Percentiles rank a stretch among this genome's conserved stretches.
Evolutionary conservation across 1,284 basidiomycete genomes (phyloP).

Genomic region (Hortiboletus rubellus): DNA sequence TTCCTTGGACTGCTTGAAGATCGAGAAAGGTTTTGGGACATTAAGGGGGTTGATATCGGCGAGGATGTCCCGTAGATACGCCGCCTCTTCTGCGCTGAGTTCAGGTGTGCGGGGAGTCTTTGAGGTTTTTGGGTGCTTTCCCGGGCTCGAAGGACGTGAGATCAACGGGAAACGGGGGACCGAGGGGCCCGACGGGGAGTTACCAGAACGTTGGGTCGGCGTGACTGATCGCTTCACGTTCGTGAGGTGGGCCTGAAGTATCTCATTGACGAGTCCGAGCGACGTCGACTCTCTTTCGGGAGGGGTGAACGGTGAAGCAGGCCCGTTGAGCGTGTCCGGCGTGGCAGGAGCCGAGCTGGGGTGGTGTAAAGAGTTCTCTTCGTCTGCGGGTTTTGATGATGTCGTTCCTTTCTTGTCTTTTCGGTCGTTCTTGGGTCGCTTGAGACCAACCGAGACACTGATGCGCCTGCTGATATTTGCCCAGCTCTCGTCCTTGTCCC

Average conservation of each 20-base stretch:
- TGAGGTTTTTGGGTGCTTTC: conserved; percentile 32
- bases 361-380: conserved; percentile 6
- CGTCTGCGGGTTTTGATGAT: conserved; percentile 7
- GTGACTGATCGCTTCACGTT: conserved; percentile 29
- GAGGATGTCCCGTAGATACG: conserved; percentile 63
- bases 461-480: conserved; percentile 59
- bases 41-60: conserved; percentile 52
- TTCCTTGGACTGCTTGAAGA: conserved; percentile 44
- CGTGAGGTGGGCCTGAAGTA: conserved; percentile 26
- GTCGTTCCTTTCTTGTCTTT: conserved; percentile 25
- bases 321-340: conserved; percentile 1
- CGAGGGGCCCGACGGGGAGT: conserved; percentile 19
- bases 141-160: conserved; percentile 25
- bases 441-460: conserved; percentile 52
- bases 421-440: conserved; percentile 30
- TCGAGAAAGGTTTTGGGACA: conserved; percentile 42
- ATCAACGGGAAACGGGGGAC: conserved; percentile 24
- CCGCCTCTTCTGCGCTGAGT: conserved; percentile 53
- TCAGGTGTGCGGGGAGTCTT: conserved; percentile 52
- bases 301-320: background rate
- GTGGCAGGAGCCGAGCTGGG: background rate
- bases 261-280: conserved; percentile 32
- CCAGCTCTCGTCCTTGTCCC: conserved; percentile 52
- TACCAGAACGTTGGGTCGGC: conserved; percentile 18
- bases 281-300: conserved; percentile 24